Evolutionary conservation across 768 basidiomycete genomes (phyloP), one percentile per base, ranked within the genome.

Genomic region (Mycena chlorophos): DNA sequence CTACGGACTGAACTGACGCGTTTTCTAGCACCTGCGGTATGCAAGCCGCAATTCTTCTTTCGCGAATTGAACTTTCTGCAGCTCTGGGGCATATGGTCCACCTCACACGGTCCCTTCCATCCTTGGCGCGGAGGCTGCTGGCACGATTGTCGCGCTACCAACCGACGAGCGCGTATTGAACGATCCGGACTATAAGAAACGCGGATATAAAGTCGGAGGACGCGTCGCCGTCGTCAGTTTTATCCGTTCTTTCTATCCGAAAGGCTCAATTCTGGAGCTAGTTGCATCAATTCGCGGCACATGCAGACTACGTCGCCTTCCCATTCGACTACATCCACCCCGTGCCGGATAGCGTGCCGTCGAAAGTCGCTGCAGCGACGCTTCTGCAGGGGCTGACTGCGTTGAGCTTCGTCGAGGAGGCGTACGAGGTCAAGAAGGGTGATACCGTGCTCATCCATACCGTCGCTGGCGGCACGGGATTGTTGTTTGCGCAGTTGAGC

Each of bases 381-480:
- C 65, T 85, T 22, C 72, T 91, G 6, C 92, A 95, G 66, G 91
- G 86, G 22, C 61, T 95, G 50, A 98, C 96, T 0, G 86, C 88
- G 0, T 65, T 88, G 13, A 81, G 83, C 1, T 88, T 94, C 64
- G 79, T 89, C 60, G 86, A 86, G 47, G 96, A 98, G 68, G 85
- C 93, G 5, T 91, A 98, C 69, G 72, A 85, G 43, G 89, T 95
- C 54, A 81, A 94, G 69, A 81, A 81, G 63, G 88, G 83, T 1
- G 93, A 96, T 65, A 80, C 75, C 46, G 84, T 95, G 53, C 79
- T 96, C 48, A 81, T 98, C 2, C 91, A 97, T 68, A 95, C 96
- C 29, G 82, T 96, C 29, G 94, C 96, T 0, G 96, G 96, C 28
- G 94, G 95, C 12, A 78, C 96, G 10, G 96, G 85, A 2, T 75